Conservation (phyloP, 306 rosid genomes). For the Trichosanthes truncata region DNA sequence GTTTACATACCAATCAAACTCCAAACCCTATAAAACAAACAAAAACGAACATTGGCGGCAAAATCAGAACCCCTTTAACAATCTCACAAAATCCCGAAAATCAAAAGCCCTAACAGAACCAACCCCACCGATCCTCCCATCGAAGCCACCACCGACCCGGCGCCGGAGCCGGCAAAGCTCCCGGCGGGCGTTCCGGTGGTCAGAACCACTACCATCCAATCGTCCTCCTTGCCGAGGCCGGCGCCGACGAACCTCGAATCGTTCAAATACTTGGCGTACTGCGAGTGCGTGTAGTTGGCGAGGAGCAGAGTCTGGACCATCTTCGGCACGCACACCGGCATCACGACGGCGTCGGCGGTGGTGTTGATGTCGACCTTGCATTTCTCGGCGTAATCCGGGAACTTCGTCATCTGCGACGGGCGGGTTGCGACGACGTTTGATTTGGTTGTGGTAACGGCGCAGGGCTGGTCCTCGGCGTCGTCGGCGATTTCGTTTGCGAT, state of each 20-base stretch:
- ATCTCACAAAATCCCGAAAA: background rate
- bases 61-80: background rate
- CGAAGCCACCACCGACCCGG: background rate
- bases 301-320: constrained; percentile 24
- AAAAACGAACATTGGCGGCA: background rate
- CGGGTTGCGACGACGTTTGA: constrained; percentile 8
- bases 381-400: constrained; percentile 5
- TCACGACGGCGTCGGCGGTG: constrained; percentile 20
- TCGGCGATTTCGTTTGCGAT: constrained; percentile 47
- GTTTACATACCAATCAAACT: background rate
- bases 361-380: constrained; percentile 21
- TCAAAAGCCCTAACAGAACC: background rate
- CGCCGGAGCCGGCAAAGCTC: constrained; percentile 33
- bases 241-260: constrained; percentile 44
- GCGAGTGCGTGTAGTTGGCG: constrained; percentile 23
- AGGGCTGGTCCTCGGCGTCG: constrained; percentile 26
- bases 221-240: constrained; percentile 52
- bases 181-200: constrained; percentile 32
- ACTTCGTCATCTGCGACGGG: constrained; percentile 10
- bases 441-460: constrained; percentile 23
- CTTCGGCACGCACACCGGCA: constrained; percentile 27
- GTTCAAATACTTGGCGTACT: constrained; percentile 35
- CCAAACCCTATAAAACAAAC: background rate
- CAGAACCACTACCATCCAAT: constrained; percentile 63
- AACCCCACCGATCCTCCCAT: background rate